These are phyloP conservation scores for Yarrowia deformans DNA, from an alignment of 805 yeast species.

Conservation along the genomic window DNA sequence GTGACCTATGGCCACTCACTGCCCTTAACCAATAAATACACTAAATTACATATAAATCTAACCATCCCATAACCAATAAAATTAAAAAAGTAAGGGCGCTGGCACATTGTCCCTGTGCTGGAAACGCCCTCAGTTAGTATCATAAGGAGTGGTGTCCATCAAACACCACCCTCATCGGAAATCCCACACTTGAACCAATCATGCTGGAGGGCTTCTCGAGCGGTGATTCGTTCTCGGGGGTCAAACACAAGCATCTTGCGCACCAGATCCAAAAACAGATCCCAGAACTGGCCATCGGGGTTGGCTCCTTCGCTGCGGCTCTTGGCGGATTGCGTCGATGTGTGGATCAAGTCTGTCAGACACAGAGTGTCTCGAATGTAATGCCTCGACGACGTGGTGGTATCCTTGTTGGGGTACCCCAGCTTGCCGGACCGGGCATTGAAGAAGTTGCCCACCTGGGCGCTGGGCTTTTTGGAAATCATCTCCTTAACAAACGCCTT, in stretches of 20 bases:
- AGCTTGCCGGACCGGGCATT: constrained; percentile 47
- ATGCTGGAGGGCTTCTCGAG: constrained; percentile 76
- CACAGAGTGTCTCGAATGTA: constrained; percentile 52
- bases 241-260: constrained; percentile 71
- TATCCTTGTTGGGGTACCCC: constrained; percentile 52
- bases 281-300: constrained; percentile 70
- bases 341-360: constrained; percentile 36
- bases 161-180: constrained; percentile 41
- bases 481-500: constrained; percentile 45
- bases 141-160: neutral
- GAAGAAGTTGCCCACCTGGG: constrained; percentile 46
- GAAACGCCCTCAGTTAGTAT: constrained; percentile 14
- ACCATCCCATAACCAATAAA: constrained; percentile 36
- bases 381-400: constrained; percentile 50
- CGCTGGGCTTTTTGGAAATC: constrained; percentile 40
- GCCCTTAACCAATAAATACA: constrained; percentile 18
- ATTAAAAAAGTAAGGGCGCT: constrained; percentile 1
- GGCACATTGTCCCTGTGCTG: neutral
- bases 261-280: constrained; percentile 74
- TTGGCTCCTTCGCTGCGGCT: constrained; percentile 48
- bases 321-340: constrained; percentile 40
- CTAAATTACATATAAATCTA: constrained; percentile 24
- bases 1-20: neutral
- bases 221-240: constrained; percentile 75
- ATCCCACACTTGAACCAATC: constrained; percentile 67